Evolutionary conservation across 2,329 filamentous ascomycete genomes (phyloP).

Genomic region (Endothia cerciana): DNA sequence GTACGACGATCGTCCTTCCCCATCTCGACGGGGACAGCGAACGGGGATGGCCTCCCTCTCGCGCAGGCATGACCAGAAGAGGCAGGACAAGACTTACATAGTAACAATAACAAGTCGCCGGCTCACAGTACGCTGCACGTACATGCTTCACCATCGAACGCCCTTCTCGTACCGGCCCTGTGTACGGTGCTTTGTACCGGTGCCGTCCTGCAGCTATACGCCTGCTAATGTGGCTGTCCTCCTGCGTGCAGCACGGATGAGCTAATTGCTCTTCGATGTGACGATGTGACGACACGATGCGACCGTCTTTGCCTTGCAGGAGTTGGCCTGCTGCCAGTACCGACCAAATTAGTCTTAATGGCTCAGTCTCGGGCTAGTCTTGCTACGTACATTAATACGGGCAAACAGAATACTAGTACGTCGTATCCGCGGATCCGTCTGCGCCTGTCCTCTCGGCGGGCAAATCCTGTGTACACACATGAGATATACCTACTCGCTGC

Average conservation of each 20-base stretch:
- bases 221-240: not conserved
- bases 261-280: not conserved
- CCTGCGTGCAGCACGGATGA: not conserved
- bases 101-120: too few species aligned
- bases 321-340: not conserved
- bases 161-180: not conserved
- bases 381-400: not conserved
- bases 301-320: not conserved
- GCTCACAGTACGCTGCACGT: not conserved
- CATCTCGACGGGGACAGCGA: not conserved
- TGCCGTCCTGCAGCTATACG: not conserved
- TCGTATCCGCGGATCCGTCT: not conserved
- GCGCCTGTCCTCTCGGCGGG: too few species aligned
- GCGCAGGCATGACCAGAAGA: not conserved
- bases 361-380: slow-evolving; percentile 1
- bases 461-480: not conserved
- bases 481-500: not conserved
- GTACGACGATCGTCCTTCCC: not conserved
- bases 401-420: not conserved
- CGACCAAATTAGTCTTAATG: not conserved
- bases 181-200: not conserved
- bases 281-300: slow-evolving; percentile 12
- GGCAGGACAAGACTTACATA: too few species aligned
- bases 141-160: too few species aligned
- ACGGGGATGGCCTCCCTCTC: not conserved